phyloP scores from a whole-genome alignment of 257 asterid species.

The Ehretia macrophylla region DNA sequence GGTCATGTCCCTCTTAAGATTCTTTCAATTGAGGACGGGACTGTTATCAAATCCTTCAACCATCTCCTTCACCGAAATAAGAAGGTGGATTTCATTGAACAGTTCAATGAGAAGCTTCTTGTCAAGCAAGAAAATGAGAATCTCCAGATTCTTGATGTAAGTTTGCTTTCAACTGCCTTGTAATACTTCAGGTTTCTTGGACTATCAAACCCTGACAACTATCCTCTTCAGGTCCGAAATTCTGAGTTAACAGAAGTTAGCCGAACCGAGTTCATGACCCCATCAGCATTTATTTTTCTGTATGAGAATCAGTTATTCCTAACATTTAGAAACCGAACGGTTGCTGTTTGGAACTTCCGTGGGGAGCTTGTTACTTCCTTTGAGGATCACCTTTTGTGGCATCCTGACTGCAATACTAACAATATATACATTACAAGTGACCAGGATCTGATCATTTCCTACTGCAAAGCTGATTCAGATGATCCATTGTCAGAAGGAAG shows the following conservation, averaged over 20 bases:
- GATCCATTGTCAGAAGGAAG: constrained; percentile 82
- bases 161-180: constrained; percentile 11
- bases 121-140: constrained; percentile 99
- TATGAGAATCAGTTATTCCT: constrained; percentile 93
- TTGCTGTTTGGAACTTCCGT: constrained; percentile 99
- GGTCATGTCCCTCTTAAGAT: constrained; percentile 87
- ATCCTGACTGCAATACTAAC: constrained; percentile 98
- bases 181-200: not conserved
- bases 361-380: constrained; percentile 98
- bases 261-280: constrained; percentile 96
- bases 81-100: constrained; percentile 97
- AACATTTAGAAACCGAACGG: constrained; percentile 92
- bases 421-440: constrained; percentile 97
- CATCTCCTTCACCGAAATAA: constrained; percentile 90
- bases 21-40: constrained; percentile 94
- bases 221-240: constrained; percentile 71
- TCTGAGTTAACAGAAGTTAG: constrained; percentile 88
- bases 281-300: constrained; percentile 94
- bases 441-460: constrained; percentile 97
- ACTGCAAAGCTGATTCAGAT: constrained; percentile 82
- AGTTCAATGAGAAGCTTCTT: constrained; percentile 94
- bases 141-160: constrained; percentile 95
- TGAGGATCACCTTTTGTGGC: constrained; percentile 98
- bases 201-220: constrained; percentile 18
- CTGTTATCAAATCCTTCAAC: constrained; percentile 83